A percentile compares a stretch with the other conserved stretches of the same genome.
These are phyloP conservation scores for Didymella lethalis DNA, from an alignment of 2,329 filamentous ascomycete species.

Conservation along the genomic window DNA sequence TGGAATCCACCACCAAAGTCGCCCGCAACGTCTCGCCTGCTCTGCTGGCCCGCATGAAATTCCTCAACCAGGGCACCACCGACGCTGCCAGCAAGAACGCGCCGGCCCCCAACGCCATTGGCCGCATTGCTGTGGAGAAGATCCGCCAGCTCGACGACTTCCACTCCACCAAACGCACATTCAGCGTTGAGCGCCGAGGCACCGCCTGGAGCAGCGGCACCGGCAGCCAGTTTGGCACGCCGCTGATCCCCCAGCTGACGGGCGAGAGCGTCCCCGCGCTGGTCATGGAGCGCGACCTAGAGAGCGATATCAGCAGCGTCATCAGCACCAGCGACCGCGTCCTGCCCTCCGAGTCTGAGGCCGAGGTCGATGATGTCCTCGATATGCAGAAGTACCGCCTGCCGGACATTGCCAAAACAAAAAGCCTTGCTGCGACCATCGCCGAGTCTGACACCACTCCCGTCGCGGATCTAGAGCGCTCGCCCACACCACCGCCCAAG, in stretches of 20 bases:
- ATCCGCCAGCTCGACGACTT: constrained; percentile 73
- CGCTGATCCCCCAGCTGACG: constrained; percentile 45
- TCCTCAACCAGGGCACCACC: constrained; percentile 51
- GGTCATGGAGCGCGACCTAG: constrained; percentile 52
- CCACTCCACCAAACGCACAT: constrained; percentile 62
- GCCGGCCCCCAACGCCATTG: constrained; percentile 54
- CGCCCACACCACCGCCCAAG: constrained; percentile 57
- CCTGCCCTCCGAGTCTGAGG: constrained; percentile 60
- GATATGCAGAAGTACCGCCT: constrained; percentile 78
- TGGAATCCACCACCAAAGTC: constrained; percentile 41
- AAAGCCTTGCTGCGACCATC: constrained; percentile 56
- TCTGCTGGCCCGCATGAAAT: constrained; percentile 55
- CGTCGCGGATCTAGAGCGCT: constrained; percentile 25
- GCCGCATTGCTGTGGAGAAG: constrained; percentile 74
- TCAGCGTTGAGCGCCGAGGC: constrained; percentile 69
- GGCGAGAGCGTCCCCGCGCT: constrained; percentile 49
- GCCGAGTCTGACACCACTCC: constrained; percentile 29
- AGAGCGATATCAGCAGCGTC: constrained; percentile 58
- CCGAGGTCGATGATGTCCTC: constrained; percentile 61
- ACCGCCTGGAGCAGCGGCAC: constrained; percentile 74
- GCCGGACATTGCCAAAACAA: constrained; percentile 74
- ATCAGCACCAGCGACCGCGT: constrained; percentile 64
- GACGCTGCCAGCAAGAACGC: constrained; percentile 47
- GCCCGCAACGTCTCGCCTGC: constrained; percentile 54
- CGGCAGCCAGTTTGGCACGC: constrained; percentile 38